Evolutionary conservation across 2,329 filamentous ascomycete genomes (phyloP), one percentile per base, ranked within the genome.

Genomic region (Pezicula neosporulosa): DNA sequence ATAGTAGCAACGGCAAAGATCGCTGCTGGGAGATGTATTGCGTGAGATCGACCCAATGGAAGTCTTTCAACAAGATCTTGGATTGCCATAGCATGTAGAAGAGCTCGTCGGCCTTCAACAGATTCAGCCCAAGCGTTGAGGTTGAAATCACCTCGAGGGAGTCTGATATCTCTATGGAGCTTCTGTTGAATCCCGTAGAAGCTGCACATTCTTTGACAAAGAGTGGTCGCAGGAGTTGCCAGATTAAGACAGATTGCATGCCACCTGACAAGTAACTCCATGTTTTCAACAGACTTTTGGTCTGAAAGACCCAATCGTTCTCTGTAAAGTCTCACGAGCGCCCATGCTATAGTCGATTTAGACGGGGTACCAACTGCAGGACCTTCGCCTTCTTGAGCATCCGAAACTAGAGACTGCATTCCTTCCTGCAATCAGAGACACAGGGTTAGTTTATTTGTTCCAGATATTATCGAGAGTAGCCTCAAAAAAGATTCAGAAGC

Each of bases 1-100:
- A 73, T 64, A 0, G 71, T 72, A 2, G 71, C 66, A 0, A 71
- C 70, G 1, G 72, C 67, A 50, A 74, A 73, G 2, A 74, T 62
- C 0, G 70, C 70, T 45, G 66, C 68, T 2, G 72, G 72, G 65
- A 74, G 72, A 53, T 73, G 70, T n/a, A 73, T 68, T 0, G 68
- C 70, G 52, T 74, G 72, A 2, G 71, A 71, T 4, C 71, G 66
- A 3, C 71, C 71, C 18, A 71, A 61, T 3, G 72, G 72, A 5
- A 74, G 57, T 50, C 72, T 66, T 49, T 74, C 71, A 19, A 74
- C 60, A 7, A 74, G 73, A 41, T 73, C 70, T 52, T 74, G 72
- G 30, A 74, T 74, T 0, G 71, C 70, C 27, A 71, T 65, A 2
- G 72, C 69, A 41, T 74, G 72, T 12, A 74, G 58, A 5, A 74